Evolutionary conservation across 2,329 filamentous ascomycete genomes (phyloP), one percentile per base, ranked within the genome.

Genomic region (Aureobasidium sp.): DNA sequence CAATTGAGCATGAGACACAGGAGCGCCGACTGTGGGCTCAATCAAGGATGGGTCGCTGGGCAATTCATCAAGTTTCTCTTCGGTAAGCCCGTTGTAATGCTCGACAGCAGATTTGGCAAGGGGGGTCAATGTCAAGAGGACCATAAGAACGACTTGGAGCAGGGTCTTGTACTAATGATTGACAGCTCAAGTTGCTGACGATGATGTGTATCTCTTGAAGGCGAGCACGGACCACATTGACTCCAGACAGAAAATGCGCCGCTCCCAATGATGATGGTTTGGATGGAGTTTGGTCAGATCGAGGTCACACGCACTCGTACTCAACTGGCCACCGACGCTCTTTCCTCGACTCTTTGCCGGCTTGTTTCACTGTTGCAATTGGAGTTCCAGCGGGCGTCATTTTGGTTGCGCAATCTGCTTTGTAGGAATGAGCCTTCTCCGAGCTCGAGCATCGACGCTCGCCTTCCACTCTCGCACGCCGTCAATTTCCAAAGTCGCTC

Each of bases 71-170:
- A 61, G 22, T n/a, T 19, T 40, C 3, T 40, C 38, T 19, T 16
- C 7, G 2, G 17, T 16, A n/a, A 42, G 16, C 7, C 42, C 29
- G 38, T 55, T 42, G 38, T 63, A 65, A 17, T 61, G 67, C 14
- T 72, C 61, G 10, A 90, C 63, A 0, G 78, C 84, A 66, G 81
- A 80, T 70, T 84, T 79, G 25, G 88, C 80, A 60, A 79, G 73
- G 61, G 79, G 67, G 3, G 86, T 90, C 75, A 89, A 85, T n/a
- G 83, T 87, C 37, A 93, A 80, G 38, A 86, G 74, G 16, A 90
- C 86, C 87, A 91, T 91, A 14, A 37, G 35, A 19, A 24, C 35
- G 27, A 40, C 5, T 10, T 24, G 27, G 4, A 22, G n/a, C 16
- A n/a, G n/a, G n/a, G n/a, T n/a, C n/a, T n/a, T n/a, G n/a, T n/a